Evolutionary conservation across 805 yeast genomes (phyloP).

Genomic region (Candida succiphila): DNA sequence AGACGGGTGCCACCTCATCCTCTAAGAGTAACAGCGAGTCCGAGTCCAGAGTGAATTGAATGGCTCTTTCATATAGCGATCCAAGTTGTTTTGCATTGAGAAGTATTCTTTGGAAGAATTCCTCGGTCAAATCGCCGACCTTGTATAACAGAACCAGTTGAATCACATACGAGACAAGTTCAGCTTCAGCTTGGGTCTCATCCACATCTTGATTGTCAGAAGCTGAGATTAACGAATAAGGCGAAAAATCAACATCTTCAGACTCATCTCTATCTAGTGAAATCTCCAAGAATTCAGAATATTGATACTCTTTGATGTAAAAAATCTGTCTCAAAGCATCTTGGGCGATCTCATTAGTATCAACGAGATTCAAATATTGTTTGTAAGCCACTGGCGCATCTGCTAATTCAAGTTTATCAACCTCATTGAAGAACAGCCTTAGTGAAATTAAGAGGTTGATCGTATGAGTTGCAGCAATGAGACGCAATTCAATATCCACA

Average conservation of each 20-base stretch:
- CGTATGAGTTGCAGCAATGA: no score
- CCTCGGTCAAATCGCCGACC: slow-evolving; percentile 7
- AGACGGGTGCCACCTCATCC: no score
- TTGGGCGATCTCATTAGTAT: slow-evolving; percentile 7
- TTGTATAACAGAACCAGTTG: slow-evolving; percentile 13
- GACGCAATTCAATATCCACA: no score
- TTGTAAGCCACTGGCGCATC: no score
- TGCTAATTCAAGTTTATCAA: no score
- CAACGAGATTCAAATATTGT: no score
- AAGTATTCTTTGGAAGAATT: slow-evolving; percentile 10
- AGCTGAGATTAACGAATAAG: not conserved
- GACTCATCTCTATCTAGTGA: slow-evolving; percentile 40
- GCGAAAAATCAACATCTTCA: slow-evolving; percentile 27
- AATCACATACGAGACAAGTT: slow-evolving; percentile 13
- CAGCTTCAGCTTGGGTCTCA: slow-evolving; percentile 5
- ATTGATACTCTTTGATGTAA: slow-evolving; percentile 36
- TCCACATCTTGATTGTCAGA: not conserved
- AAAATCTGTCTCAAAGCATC: slow-evolving; percentile 29
- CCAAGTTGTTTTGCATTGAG: slow-evolving; percentile 17
- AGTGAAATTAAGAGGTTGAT: no score
- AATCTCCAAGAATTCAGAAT: slow-evolving; percentile 26
- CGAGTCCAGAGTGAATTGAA: slow-evolving; percentile 1
- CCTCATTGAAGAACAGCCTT: no score
- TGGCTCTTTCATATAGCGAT: slow-evolving; percentile 4
- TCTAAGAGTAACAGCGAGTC: not conserved